Base-by-base conservation (phyloP, 768 basidiomycete species). In the Trametes coccinea region DNA sequence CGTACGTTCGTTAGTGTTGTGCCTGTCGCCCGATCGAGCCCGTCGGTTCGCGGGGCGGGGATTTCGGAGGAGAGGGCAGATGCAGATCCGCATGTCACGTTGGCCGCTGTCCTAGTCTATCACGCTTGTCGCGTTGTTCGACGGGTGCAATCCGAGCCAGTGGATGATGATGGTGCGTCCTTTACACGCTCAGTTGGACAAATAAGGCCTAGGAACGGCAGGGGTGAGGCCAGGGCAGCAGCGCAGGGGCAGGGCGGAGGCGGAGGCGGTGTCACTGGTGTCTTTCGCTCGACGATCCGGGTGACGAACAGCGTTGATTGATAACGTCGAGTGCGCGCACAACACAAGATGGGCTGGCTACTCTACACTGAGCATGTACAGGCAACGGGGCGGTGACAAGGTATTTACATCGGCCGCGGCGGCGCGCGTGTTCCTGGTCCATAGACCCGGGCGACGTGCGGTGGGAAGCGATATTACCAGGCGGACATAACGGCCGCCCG, bases 401-500 rank as follows among this genome's bases (percentile, higher is more conserved):
- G 17, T 56, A 56, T 47, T 13, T 56, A 56, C 44, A 47, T 8
- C 48, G 30, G 30, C 17, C 48, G 48, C 53, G 10, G 5, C 6
- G 6, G 34, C 34, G 34, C 34, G 34, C 34, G 52, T 39, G 52
- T 29, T 4, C 39, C 39, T 29, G 52, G 52, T 30, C 7, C 30
- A 17, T 9, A 30, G 29, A 29, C 5, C 37, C 9, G 59, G 17
- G 8, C 50, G 31, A 34, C 50, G 53, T 11, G 40, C 43, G 10
- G 59, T 45, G 46, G 59, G 45, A 53, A 60, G 43, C 34, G 9
- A 14, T 11, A 60, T 60, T 53, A 54, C 52, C 59, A 54, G 17
- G 59, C 45, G 59, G 59, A 60, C 52, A 49, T 60, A 41, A 49
- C 47, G 53, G 29, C 52, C 47, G 52, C 52, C 52, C n/a, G 39